Base-by-base conservation (phyloP, 768 basidiomycete species). In the Collybia mongolica region DNA sequence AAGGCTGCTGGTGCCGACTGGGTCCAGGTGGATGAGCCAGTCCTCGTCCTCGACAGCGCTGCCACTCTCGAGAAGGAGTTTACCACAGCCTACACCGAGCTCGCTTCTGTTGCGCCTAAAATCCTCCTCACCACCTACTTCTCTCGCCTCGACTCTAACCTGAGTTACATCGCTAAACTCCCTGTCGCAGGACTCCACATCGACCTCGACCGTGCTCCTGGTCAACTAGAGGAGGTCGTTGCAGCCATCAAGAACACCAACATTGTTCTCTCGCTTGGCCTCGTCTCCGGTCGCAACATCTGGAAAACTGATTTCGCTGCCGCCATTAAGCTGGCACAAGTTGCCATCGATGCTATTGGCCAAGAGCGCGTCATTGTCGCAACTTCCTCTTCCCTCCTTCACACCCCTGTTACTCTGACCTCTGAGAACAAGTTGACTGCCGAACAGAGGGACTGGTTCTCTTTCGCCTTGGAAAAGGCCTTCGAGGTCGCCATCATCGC, bases 231-330 rank as follows among this genome's bases (percentile, higher is more conserved):
- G 44, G 77, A 78, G 40, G 89, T 93, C 55, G 54, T 96, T 55
- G 79, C 77, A 39, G 93, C 93, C 49, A 67, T 98, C 70, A 97
- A 94, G 79, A 66, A 80, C 54, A 95, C 93, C 57, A 72, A 70
- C 63, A 80, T 93, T 55, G 65, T 86, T 56, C 81, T 99, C 46
- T 98, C 97, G 36, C 86, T 98, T 55, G 97, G 97, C 72, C 69
- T 98, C 54, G 90, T 99, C 56, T 98, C 97, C 39, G 97, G 97
- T 48, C 93, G 97, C 67, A 98, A 98, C 81, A 92, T 99, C 77
- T 99, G 97, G 97, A 99, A 98, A 84, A 88, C 84, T 55, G 95
- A 98, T 73, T 86, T 98, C 61, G 75, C 79, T 55, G 84, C 83
- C 48, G 86, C 92, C 51, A 81, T 94, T 72, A 86, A 86, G 67